phyloP scores from a whole-genome alignment of 2,329 filamentous ascomycete genomes.

The Tetracladium maxilliforme region DNA sequence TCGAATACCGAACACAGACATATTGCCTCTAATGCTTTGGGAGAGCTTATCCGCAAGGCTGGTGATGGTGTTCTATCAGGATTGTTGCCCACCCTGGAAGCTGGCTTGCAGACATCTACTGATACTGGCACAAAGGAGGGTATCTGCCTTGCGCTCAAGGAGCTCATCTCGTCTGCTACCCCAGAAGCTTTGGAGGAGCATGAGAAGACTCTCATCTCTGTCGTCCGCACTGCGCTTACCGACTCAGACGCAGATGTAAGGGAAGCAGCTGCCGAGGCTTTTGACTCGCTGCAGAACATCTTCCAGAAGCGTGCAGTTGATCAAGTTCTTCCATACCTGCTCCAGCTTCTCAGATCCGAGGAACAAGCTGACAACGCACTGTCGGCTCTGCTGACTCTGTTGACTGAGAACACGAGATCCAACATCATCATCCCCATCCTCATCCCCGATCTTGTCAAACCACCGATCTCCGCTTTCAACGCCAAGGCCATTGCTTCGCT shows the following conservation, averaged over 20 bases:
- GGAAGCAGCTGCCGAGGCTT: constrained; percentile 92
- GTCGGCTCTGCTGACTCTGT: constrained; percentile 78
- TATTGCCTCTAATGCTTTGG: constrained; percentile 92
- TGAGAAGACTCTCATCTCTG: constrained; percentile 87
- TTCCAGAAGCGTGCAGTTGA: constrained; percentile 91
- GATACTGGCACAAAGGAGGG: constrained; percentile 92
- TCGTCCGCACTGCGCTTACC: constrained; percentile 82
- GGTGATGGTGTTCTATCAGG: constrained; percentile 85
- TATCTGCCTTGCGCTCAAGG: constrained; percentile 90
- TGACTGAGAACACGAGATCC: constrained; percentile 84
- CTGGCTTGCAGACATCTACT: constrained; percentile 74
- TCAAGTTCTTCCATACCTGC: constrained; percentile 82
- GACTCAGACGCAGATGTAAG: constrained; percentile 82
- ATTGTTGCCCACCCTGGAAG: constrained; percentile 80
- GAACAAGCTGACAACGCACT: constrained; percentile 84
- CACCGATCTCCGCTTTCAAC: constrained; percentile 89
- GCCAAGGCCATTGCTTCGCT: constrained; percentile 86
- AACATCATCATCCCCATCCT: constrained; percentile 96
- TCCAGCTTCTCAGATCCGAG: constrained; percentile 77
- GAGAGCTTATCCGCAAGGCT: constrained; percentile 92
- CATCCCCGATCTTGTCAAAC: constrained; percentile 79
- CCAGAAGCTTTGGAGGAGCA: constrained; percentile 84
- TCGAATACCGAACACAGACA: constrained; percentile 98
- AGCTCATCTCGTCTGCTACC: constrained; percentile 81
- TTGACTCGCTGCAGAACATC: constrained; percentile 86